Conservation (phyloP, 1,284 basidiomycete genomes). For the Microbotryum intermedium region DNA sequence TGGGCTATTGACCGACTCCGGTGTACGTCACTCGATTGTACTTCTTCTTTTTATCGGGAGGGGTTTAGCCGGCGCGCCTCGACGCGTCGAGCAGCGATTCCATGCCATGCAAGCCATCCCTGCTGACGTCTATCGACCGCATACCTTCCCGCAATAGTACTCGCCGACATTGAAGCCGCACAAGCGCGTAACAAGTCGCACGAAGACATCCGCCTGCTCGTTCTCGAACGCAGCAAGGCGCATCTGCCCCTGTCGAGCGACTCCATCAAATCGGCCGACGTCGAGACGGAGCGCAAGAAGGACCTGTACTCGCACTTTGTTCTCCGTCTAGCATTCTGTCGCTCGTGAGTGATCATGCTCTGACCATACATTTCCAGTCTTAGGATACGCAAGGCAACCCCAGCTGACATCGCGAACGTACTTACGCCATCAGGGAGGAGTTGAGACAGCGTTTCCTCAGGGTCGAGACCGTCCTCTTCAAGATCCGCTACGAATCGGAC, state of each 20-base stretch:
- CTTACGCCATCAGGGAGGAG: conserved; percentile 63
- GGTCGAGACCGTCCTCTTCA: conserved; percentile 78
- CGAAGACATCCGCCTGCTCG: conserved; percentile 63
- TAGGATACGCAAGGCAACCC: neutral
- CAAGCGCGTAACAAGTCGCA: conserved; percentile 71
- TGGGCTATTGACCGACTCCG: conserved; percentile 76
- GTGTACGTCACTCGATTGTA: conserved; percentile 1
- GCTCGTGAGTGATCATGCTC: conserved; percentile 58
- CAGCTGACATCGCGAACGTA: neutral
- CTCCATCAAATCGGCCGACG: conserved; percentile 46
- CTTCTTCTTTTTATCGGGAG: neutral
- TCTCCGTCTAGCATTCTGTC: conserved; percentile 86
- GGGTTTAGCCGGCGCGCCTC: conserved; percentile 55
- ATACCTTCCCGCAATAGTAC: conserved; percentile 67
- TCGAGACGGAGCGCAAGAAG: conserved; percentile 56
- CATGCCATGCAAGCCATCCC: conserved; percentile 76
- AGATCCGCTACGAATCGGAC: conserved; percentile 69
- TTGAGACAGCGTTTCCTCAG: conserved; percentile 80
- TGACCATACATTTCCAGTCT: neutral
- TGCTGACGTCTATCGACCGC: conserved; percentile 88
- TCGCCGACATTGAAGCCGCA: conserved; percentile 91
- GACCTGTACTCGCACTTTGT: conserved; percentile 96
- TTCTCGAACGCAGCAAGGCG: conserved; percentile 54
- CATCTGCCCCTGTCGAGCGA: conserved; percentile 64
- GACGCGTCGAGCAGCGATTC: conserved; percentile 82